Conservation (phyloP, 2,329 filamentous ascomycete species). For the Pleomassaria siparia region DNA sequence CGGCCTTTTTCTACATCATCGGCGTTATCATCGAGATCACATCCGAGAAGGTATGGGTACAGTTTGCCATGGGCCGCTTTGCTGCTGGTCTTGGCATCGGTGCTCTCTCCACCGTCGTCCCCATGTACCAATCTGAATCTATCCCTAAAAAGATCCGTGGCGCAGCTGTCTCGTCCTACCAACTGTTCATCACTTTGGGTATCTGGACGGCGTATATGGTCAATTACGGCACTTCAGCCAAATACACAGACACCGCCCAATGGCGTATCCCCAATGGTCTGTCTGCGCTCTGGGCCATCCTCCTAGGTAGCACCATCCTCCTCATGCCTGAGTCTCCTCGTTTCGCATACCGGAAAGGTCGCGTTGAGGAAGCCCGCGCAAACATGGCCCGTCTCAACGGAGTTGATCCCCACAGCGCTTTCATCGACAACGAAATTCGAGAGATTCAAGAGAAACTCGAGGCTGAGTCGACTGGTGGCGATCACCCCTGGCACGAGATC, state of each 20-base stretch:
- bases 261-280: slow-evolving; percentile 66
- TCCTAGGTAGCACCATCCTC: slow-evolving; percentile 55
- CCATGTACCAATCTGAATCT: slow-evolving; percentile 67
- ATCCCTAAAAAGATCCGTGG: slow-evolving; percentile 65
- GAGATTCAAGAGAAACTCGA: slow-evolving; percentile 59
- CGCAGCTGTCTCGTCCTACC: slow-evolving; percentile 63
- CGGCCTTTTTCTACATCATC: slow-evolving; percentile 61
- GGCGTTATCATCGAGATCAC: slow-evolving; percentile 67
- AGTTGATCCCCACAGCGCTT: slow-evolving; percentile 55
- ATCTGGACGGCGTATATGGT: slow-evolving; percentile 56
- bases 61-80: slow-evolving; percentile 63
- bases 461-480: too few relatives aligned
- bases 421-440: slow-evolving; percentile 53
- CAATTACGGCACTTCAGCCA: slow-evolving; percentile 55
- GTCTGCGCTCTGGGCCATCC: slow-evolving; percentile 55
- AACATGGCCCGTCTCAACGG: slow-evolving; percentile 58
- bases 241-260: slow-evolving; percentile 47
- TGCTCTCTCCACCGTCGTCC: slow-evolving; percentile 58
- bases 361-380: slow-evolving; percentile 50
- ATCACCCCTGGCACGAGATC: too few relatives aligned
- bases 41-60: slow-evolving; percentile 58
- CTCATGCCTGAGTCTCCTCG: slow-evolving; percentile 59
- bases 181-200: slow-evolving; percentile 68
- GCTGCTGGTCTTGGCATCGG: slow-evolving; percentile 67
- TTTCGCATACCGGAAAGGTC: slow-evolving; percentile 57